These are phyloP conservation scores for Vachellia pachyceras DNA, from an alignment of 306 rosid genomes.

Conservation along the genomic window DNA sequence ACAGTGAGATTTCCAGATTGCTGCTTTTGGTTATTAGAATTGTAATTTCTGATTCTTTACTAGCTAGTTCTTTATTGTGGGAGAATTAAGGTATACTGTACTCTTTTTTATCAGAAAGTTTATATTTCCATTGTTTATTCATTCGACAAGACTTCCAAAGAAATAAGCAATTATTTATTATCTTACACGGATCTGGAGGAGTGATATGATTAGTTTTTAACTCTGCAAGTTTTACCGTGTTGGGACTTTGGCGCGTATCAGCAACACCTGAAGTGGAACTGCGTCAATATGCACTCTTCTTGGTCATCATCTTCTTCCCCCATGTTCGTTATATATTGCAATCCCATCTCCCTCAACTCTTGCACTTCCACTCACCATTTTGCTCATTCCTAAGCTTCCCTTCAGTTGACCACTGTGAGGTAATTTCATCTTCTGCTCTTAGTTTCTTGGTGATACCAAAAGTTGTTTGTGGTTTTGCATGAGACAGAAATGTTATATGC, in stretches of 20 bases:
- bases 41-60: background rate
- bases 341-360: background rate
- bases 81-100: background rate
- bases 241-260: background rate
- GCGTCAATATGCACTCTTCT: slow-evolving; percentile 23
- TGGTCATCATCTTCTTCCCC: background rate
- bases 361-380: background rate
- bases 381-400: background rate
- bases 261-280: background rate
- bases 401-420: background rate
- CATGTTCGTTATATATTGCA: slow-evolving; percentile 10
- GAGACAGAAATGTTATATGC: background rate
- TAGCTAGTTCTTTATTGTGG: background rate
- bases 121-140: background rate
- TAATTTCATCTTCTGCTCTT: background rate
- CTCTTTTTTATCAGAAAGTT: background rate
- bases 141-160: background rate
- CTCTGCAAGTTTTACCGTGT: background rate
- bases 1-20: background rate
- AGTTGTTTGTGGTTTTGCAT: slow-evolving; percentile 1
- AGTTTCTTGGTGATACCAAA: background rate
- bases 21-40: background rate
- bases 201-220: background rate
- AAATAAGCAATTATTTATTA: background rate
- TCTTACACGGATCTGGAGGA: background rate